Evolutionary conservation across 768 basidiomycete genomes (phyloP).

Genomic region (Pisolithus marmoratus): DNA sequence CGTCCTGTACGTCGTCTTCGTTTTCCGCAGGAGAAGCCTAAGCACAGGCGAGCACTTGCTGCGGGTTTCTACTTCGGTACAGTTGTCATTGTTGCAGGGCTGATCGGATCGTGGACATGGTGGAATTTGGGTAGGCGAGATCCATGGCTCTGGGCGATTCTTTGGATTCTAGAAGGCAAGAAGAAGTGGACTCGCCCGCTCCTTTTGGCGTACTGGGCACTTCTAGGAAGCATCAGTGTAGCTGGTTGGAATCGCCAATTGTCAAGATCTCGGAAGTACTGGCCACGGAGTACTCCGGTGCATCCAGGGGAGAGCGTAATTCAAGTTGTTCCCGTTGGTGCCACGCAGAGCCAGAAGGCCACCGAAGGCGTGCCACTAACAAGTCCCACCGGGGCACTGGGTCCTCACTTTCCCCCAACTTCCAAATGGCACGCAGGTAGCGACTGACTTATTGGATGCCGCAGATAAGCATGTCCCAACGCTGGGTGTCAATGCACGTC

Average conservation of each 20-base stretch:
- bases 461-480: conserved; percentile 90
- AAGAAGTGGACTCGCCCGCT: conserved; percentile 74
- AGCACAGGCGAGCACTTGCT: conserved; percentile 79
- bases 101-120: conserved; percentile 89
- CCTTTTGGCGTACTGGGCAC: conserved; percentile 81
- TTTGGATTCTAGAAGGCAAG: conserved; percentile 71
- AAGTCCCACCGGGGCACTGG: conserved; percentile 22
- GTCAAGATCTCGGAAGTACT: conserved; percentile 65
- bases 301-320: conserved; percentile 32
- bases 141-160: conserved; percentile 83
- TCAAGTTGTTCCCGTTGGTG: conserved; percentile 15
- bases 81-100: conserved; percentile 67
- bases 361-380: conserved; percentile 8
- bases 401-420: conserved; percentile 36
- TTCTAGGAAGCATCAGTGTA: conserved; percentile 75
- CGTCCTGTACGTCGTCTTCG: conserved; percentile 77
- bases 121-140: conserved; percentile 78
- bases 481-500: conserved; percentile 81
- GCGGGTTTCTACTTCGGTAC: conserved; percentile 78
- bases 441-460: conserved; percentile 66
- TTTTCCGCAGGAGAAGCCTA: conserved; percentile 75
- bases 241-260: conserved; percentile 94
- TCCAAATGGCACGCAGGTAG: conserved; percentile 56
- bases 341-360: conserved; percentile 19
- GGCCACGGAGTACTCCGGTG: conserved; percentile 38